These are phyloP conservation scores for Ogataea paraovalis DNA, from an alignment of 805 yeast genomes.

Conservation along the genomic window DNA sequence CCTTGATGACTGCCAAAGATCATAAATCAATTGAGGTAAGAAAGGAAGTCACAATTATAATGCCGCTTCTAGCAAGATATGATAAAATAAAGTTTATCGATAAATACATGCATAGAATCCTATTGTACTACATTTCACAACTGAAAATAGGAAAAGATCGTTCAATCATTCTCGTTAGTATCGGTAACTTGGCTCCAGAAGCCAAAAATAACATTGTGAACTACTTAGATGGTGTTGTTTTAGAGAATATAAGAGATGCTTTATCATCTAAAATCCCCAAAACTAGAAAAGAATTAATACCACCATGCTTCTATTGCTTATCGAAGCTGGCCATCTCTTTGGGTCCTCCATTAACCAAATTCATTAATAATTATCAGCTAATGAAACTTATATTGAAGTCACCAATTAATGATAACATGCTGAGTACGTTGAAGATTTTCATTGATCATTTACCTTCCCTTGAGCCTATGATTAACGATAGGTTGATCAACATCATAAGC, in stretches of 20 bases:
- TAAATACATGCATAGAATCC: conserved; percentile 73
- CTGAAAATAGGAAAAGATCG: conserved; percentile 70
- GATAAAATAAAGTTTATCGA: conserved; percentile 73
- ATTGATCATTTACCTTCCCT: conserved; percentile 76
- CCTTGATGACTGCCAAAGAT: conserved; percentile 68
- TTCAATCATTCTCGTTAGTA: conserved; percentile 68
- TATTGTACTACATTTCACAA: conserved; percentile 73
- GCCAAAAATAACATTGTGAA: conserved; percentile 84
- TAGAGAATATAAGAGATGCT: conserved; percentile 80
- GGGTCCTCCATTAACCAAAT: conserved; percentile 90
- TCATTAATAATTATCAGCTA: conserved; percentile 70
- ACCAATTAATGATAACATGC: conserved; percentile 79
- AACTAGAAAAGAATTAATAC: conserved; percentile 68
- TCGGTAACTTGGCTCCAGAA: conserved; percentile 78
- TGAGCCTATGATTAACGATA: conserved; percentile 65
- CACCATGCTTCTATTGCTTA: conserved; percentile 83
- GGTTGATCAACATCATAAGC: conserved; percentile 67
- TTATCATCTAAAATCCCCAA: conserved; percentile 57
- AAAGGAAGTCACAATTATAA: conserved; percentile 76
- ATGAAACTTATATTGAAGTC: conserved; percentile 76
- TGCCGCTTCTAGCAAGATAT: conserved; percentile 80
- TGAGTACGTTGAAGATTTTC: conserved; percentile 65
- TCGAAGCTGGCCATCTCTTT: conserved; percentile 84
- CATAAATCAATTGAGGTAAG: conserved; percentile 73
- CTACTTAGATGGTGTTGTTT: conserved; percentile 82